Evolutionary conservation across 1,139 yeast species (phyloP).

Genomic region (Debaryomyces udenii): DNA sequence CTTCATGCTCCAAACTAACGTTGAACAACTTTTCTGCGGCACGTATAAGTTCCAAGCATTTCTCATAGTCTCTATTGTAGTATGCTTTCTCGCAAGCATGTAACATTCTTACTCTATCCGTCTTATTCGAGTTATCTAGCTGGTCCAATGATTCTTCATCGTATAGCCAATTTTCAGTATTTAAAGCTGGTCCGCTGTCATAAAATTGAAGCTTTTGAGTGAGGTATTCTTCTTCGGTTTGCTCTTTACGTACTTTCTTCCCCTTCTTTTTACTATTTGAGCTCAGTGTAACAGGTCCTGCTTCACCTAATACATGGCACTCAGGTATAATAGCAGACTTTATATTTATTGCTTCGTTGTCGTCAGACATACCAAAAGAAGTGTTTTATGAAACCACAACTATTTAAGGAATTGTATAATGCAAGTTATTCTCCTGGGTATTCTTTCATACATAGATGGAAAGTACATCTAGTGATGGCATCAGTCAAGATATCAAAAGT

Average conservation of each 20-base stretch:
- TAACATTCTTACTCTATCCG: slow-evolving; percentile 37
- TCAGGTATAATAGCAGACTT: slow-evolving; percentile 5
- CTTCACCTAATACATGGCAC: slow-evolving; percentile 4
- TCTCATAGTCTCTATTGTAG: slow-evolving; percentile 45
- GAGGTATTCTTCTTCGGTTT: slow-evolving; percentile 55
- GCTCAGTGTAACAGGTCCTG: background rate
- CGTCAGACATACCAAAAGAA: slow-evolving; percentile 3
- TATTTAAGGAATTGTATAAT: too few relatives aligned
- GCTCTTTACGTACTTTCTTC: slow-evolving; percentile 50
- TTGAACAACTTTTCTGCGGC: slow-evolving; percentile 34
- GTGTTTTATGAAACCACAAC: too few relatives aligned
- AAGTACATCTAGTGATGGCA: too few relatives aligned
- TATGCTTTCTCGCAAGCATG: slow-evolving; percentile 56
- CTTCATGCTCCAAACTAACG: slow-evolving; percentile 32
- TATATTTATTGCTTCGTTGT: slow-evolving; percentile 2
- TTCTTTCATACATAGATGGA: too few relatives aligned
- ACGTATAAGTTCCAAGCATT: slow-evolving; percentile 42
- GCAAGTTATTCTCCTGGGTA: too few relatives aligned
- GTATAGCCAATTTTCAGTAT: slow-evolving; percentile 50
- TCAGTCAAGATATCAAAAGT: too few relatives aligned
- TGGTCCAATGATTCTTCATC: slow-evolving; percentile 23
- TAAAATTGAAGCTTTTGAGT: slow-evolving; percentile 49
- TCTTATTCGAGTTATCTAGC: slow-evolving; percentile 32
- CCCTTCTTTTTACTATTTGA: slow-evolving; percentile 4
- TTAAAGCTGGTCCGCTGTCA: slow-evolving; percentile 53